Evolutionary conservation across 768 basidiomycete genomes (phyloP), one percentile per base, ranked within the genome.

Genomic region (Russula griseocarnosa): DNA sequence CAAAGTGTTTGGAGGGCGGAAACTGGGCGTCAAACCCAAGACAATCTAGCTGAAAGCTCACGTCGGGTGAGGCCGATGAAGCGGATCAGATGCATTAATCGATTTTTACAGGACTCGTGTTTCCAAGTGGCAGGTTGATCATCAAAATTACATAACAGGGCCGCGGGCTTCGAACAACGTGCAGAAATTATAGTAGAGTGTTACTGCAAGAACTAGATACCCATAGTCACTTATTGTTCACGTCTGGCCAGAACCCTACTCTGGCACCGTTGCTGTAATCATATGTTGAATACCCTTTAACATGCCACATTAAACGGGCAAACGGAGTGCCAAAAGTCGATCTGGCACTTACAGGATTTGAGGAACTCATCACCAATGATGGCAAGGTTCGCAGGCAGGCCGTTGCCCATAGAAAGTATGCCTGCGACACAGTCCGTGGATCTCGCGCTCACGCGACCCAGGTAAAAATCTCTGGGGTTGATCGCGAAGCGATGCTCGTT

Each of bases 341-440:
- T 64, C 54, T 46, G 32, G 51, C 30, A 76, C 83, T 71, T 64
- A 84, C 87, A 88, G 11, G 83, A 85, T 74, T 88, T 88, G 52
- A 87, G 70, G 69, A 88, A 87, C 67, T 79, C 81, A 70, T 81
- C 85, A 1, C 84, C 86, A 58, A 88, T 77, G 72, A 88, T 83
- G 16, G 82, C 81, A 28, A 89, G 74, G 70, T 83, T 75, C 38
- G 75, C 60, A 18, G 84, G 80, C 70, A 86, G 79, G 16, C 76
- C 74, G 63, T 75, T 71, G 10, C 74, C 79, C 1, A 82, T 69
- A 0, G 78, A 77, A 30, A 86, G 67, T 34, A 89, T 77, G 5
- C 81, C 83, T 6, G 81, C 85, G 3, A 87, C 75, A 70, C 86
- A 87, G 47, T 79, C 76, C 8, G 81, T 83, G 0, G 73, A 71